Evolutionary conservation across 192 early-diverging fungal species (phyloP), one percentile per base, ranked within the genome.

Genomic region (Lobosporangium transversale): DNA sequence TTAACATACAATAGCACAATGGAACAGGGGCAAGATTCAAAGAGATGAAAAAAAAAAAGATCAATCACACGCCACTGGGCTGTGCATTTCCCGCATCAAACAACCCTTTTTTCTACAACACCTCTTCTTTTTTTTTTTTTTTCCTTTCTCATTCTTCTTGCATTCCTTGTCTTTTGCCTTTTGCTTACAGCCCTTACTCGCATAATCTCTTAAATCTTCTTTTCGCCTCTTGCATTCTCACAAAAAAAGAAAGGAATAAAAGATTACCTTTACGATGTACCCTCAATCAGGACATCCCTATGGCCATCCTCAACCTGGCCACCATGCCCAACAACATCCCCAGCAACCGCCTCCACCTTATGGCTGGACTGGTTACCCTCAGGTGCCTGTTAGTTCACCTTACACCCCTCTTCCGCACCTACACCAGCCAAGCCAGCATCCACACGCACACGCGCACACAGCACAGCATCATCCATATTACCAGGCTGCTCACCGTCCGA

Each of bases 221-320:
- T 26, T 14, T 31, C 15, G 1, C 31, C 8, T 9, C 50, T n/a
- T 47, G 18, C 53, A 23, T 24, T 32, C 26, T 20, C 9, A 42
- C 17, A 42, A 42, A 42, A 42, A n/a, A n/a, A n/a, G n/a, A n/a
- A n/a, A n/a, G n/a, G n/a, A n/a, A n/a, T n/a, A n/a, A n/a, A n/a
- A n/a, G n/a, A n/a, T n/a, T n/a, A n/a, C n/a, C n/a, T n/a, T n/a
- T n/a, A n/a, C n/a, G n/a, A 71, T 71, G 69, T 71, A 58, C 55
- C 69, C 60, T 20, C 68, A 62, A 27, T 21, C 45, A 21, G 69
- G 59, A 33, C 69, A 71, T 50, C 48, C 49, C 14, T 45, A 47
- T 21, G 29, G 31, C 42, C 63, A 58, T 40, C 69, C 59, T 10
- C 59, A 61, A 21, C 48, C 36, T 10, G 26, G 20, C 33, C 50